Conservation (phyloP, 306 rosid species). For the Vigna radiata region DNA sequence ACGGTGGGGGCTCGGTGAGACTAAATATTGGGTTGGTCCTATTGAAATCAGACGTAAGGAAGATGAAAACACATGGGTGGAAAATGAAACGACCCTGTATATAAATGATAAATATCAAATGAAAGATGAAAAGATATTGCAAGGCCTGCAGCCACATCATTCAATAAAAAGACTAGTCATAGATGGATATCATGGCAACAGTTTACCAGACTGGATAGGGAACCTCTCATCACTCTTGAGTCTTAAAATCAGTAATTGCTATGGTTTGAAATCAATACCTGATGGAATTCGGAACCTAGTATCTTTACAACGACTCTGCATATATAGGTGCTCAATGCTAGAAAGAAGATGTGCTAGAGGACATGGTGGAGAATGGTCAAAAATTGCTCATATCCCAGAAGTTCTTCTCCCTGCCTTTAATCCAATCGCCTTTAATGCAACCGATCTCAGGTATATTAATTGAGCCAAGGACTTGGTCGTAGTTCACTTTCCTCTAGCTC, state of each 20-base stretch:
- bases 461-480: constrained; percentile 16
- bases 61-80: not conserved
- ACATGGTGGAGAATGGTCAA: constrained; percentile 28
- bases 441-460: constrained; percentile 7
- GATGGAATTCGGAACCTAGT: constrained; percentile 18
- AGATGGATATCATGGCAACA: constrained; percentile 32
- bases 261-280: constrained; percentile 19
- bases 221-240: constrained; percentile 24
- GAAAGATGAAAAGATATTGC: not conserved
- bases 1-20: not conserved
- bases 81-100: too few relatives aligned
- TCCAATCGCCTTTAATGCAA: constrained; percentile 25
- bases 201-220: constrained; percentile 44
- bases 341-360: constrained; percentile 2
- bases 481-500: not conserved
- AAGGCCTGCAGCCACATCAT: constrained; percentile 43
- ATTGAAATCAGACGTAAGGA: not conserved
- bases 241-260: constrained; percentile 5
- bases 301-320: constrained; percentile 11
- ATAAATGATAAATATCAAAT: too few relatives aligned
- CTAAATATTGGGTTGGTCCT: not conserved
- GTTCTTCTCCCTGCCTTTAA: not conserved
- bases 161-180: constrained; percentile 24
- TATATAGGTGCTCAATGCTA: constrained; percentile 3
- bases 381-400: constrained; percentile 33